Conservation (phyloP, 257 asterid species). For the Solanum chmielewskii region DNA sequence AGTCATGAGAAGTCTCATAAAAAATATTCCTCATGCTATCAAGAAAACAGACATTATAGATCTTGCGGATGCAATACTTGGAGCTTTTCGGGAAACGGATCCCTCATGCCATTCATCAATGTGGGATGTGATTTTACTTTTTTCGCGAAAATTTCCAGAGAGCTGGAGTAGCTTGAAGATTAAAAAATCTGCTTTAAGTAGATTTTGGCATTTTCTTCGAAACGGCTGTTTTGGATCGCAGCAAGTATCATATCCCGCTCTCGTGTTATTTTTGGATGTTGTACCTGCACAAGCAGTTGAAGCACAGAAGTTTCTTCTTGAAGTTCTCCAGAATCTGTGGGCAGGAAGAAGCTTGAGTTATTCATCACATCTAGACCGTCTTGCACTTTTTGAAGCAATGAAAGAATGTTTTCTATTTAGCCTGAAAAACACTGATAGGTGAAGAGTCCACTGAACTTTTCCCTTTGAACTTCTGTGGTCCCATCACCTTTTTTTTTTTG, state of each 20-base stretch:
- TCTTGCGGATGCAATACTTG: slow-evolving; percentile 75
- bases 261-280: slow-evolving; percentile 63
- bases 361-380: slow-evolving; percentile 46
- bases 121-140: slow-evolving; percentile 79
- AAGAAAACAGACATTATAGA: slow-evolving; percentile 52
- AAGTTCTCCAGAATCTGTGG: slow-evolving; percentile 75
- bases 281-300: slow-evolving; percentile 51
- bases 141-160: slow-evolving; percentile 55
- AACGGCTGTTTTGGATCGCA: slow-evolving; percentile 98
- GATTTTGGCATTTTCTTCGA: slow-evolving; percentile 70
- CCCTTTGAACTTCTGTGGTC: neutral
- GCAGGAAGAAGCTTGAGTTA: slow-evolving; percentile 63
- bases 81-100: slow-evolving; percentile 79
- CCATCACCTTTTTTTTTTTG: neutral
- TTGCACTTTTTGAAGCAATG: slow-evolving; percentile 53
- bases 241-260: slow-evolving; percentile 82
- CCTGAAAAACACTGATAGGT: slow-evolving; percentile 77
- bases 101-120: slow-evolving; percentile 81
- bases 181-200: slow-evolving; percentile 56
- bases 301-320: slow-evolving; percentile 67
- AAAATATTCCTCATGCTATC: slow-evolving; percentile 65
- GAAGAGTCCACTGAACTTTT: slow-evolving; percentile 5
- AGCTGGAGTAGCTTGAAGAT: slow-evolving; percentile 68
- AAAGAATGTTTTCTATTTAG: slow-evolving; percentile 81
- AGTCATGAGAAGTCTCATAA: slow-evolving; percentile 61